Evolutionary conservation across 1,139 yeast species (phyloP).

Genomic region (Lodderomyces beijingensis): DNA sequence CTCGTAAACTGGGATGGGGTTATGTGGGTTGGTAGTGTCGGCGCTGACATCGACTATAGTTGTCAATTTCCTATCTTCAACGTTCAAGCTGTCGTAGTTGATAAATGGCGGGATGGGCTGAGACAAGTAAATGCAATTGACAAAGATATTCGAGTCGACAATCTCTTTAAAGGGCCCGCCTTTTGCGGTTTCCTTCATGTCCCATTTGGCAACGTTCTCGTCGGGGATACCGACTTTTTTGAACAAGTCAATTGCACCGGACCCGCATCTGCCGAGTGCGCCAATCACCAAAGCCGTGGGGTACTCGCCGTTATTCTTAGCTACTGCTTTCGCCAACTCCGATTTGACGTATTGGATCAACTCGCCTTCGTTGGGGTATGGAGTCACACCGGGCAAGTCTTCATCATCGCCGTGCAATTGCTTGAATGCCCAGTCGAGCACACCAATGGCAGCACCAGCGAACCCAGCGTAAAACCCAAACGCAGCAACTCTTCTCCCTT

Average conservation of each 20-base stretch:
- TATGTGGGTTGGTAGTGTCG: conserved; percentile 97
- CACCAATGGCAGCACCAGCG: conserved; percentile 97
- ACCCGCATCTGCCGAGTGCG: conserved; percentile 97
- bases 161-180: conserved; percentile 98
- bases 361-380: conserved; percentile 76
- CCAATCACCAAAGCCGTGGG: conserved; percentile 91
- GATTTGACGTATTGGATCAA: conserved; percentile 67
- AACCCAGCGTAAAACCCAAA: conserved; percentile 98
- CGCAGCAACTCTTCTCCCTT: conserved; percentile 98
- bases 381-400: conserved; percentile 71
- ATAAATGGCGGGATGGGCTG: conserved; percentile 92
- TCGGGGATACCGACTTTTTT: conserved; percentile 86
- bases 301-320: conserved; percentile 54
- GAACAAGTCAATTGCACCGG: conserved; percentile 90
- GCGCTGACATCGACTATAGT: conserved; percentile 97
- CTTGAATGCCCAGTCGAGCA: conserved; percentile 91
- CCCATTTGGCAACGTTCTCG: conserved; percentile 84
- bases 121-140: conserved; percentile 93
- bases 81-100: conserved; percentile 63
- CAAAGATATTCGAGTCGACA: conserved; percentile 79
- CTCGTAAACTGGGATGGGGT: conserved; percentile 91
- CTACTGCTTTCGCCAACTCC: conserved; percentile 57
- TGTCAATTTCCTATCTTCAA: conserved; percentile 65
- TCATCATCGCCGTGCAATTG: conserved; percentile 61
- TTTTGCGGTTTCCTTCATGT: conserved; percentile 89